phyloP scores from a whole-genome alignment of 345 rosid species.

The Lumnitzera racemosa region DNA sequence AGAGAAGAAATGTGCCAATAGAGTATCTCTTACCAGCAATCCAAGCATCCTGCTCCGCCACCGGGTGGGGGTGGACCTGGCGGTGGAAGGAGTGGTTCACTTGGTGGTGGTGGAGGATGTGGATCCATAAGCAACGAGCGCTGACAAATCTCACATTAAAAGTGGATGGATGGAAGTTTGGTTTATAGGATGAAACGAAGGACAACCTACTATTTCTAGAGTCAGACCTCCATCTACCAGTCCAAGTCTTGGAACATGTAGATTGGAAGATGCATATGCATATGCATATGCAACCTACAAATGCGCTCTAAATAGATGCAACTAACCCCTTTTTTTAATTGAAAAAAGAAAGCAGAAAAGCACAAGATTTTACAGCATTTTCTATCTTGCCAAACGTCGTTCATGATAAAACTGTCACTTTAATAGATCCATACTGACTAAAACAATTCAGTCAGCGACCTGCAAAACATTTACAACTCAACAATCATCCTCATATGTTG shows the following conservation, averaged over 20 bases:
- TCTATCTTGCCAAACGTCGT: no score
- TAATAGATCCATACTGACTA: no score
- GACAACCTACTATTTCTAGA: neutral
- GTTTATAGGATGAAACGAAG: neutral
- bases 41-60: slow-evolving; percentile 22
- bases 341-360: no score
- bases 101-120: slow-evolving; percentile 25
- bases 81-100: slow-evolving; percentile 27
- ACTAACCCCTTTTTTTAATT: no score
- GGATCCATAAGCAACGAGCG: slow-evolving; percentile 25
- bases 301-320: no score
- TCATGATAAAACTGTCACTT: no score
- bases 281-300: no score
- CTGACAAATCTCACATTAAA: neutral
- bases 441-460: no score
- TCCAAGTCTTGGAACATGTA: neutral
- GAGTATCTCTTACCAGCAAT: slow-evolving; percentile 30
- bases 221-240: slow-evolving; percentile 8
- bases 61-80: slow-evolving; percentile 17
- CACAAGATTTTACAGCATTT: no score
- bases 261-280: neutral
- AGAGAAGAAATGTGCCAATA: neutral
- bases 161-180: neutral
- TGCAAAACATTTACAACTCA: no score
- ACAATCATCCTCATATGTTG: no score